Conservation (phyloP, 2,329 filamentous ascomycete species). For the Penicillium sp. region DNA sequence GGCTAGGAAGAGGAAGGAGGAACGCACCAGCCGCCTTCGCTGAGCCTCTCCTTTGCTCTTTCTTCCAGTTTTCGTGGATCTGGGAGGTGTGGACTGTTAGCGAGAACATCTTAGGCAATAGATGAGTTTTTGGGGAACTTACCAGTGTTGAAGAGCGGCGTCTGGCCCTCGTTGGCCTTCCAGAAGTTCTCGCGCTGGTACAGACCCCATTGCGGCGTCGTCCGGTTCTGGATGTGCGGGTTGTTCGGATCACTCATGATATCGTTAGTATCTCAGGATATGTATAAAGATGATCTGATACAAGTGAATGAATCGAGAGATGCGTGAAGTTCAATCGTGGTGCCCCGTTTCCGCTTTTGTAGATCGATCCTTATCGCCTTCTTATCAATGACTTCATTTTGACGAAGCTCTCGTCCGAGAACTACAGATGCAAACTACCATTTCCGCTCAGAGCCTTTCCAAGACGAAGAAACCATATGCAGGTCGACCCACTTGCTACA, state of each 20-base stretch:
- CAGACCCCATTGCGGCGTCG: slow-evolving; percentile 54
- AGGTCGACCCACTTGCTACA: too few relatives aligned
- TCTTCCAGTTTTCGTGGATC: slow-evolving; percentile 59
- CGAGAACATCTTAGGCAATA: too few relatives aligned
- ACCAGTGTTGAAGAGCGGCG: slow-evolving; percentile 54
- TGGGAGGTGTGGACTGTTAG: too few relatives aligned
- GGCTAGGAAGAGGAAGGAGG: too few relatives aligned
- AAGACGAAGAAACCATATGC: too few relatives aligned
- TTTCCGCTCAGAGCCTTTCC: too few relatives aligned
- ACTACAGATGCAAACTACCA: too few relatives aligned
- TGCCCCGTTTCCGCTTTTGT: slow-evolving; percentile 3
- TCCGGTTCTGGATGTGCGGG: slow-evolving; percentile 50
- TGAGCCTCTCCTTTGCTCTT: slow-evolving; percentile 55
- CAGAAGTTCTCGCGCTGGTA: slow-evolving; percentile 58
- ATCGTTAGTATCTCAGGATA: too few relatives aligned
- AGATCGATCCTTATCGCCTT: too few relatives aligned
- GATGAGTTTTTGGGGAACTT: slow-evolving; percentile 1
- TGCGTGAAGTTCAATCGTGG: too few relatives aligned
- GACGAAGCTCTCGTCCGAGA: slow-evolving; percentile 24
- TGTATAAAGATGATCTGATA: too few relatives aligned
- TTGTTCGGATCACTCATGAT: slow-evolving; percentile 50
- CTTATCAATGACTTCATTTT: slow-evolving; percentile 31
- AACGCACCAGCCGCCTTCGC: slow-evolving; percentile 54
- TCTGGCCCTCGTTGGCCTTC: slow-evolving; percentile 52
- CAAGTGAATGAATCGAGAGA: too few relatives aligned